phyloP scores from a whole-genome alignment of 371 early-diverging fungal genomes.

The Rhizopus microsporus region DNA sequence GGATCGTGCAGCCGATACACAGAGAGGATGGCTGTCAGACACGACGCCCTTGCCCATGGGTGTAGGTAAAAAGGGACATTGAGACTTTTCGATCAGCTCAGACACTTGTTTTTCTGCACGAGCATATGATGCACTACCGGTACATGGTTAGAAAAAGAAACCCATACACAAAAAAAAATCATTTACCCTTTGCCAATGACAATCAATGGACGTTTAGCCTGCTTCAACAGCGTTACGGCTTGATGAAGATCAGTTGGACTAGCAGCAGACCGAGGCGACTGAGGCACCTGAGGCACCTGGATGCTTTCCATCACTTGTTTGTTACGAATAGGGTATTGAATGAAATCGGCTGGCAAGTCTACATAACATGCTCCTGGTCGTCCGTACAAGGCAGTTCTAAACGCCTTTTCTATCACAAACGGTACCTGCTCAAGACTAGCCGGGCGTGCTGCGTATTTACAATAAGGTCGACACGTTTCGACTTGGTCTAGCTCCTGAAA shows the following conservation, averaged over 20 bases:
- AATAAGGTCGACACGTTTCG: conserved; percentile 62
- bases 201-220: conserved; percentile 66
- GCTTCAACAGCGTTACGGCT: conserved; percentile 33
- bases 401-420: conserved; percentile 58
- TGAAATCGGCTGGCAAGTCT: conserved; percentile 76
- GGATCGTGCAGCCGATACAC: conserved; percentile 74
- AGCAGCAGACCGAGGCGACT: conserved; percentile 50
- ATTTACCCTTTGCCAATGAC: conserved; percentile 78
- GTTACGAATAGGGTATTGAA: conserved; percentile 53
- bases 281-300: conserved; percentile 26
- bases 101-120: conserved; percentile 65
- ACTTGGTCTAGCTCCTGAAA: conserved; percentile 84
- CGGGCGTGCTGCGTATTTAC: conserved; percentile 69
- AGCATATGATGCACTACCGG: conserved; percentile 62
- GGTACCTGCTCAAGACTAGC: conserved; percentile 58
- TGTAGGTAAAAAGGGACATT: conserved; percentile 76
- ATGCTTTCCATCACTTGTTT: conserved; percentile 22
- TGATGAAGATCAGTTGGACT: conserved; percentile 31
- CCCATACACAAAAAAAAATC: neutral
- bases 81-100: conserved; percentile 54
- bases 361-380: conserved; percentile 76
- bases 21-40: conserved; percentile 62
- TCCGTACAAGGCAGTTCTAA: conserved; percentile 57
- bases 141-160: neutral
- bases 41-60: conserved; percentile 85